These are phyloP conservation scores for Mimosa pudica DNA, from an alignment of 306 rosid genomes.

Conservation along the genomic window DNA sequence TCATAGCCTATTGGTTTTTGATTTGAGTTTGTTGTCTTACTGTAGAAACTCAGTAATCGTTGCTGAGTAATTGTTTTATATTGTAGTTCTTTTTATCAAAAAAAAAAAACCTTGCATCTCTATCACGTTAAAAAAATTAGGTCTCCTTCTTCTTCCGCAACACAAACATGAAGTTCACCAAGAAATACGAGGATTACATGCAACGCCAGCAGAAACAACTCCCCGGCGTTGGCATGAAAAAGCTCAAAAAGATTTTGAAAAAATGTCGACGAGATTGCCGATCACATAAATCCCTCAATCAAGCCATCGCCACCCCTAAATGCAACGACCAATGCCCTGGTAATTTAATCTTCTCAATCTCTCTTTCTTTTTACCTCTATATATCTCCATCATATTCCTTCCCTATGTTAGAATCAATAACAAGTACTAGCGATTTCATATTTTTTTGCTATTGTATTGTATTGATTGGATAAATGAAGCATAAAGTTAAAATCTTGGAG, in stretches of 20 bases:
- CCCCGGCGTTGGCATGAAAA: constrained; percentile 83
- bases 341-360: constrained; percentile 19
- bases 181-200: constrained; percentile 83
- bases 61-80: too few relatives aligned
- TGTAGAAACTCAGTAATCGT: too few relatives aligned
- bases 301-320: constrained; percentile 34
- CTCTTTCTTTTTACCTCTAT: background rate
- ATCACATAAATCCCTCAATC: constrained; percentile 41
- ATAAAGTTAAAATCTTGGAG: background rate
- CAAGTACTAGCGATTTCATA: background rate
- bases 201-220: constrained; percentile 68
- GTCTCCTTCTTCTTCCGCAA: background rate
- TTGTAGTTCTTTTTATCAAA: too few relatives aligned
- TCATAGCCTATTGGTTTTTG: too few relatives aligned
- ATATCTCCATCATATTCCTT: background rate
- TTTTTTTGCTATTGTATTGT: background rate
- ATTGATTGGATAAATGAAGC: background rate
- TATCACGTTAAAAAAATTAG: background rate
- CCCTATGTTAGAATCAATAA: background rate
- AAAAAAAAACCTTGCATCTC: background rate
- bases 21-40: too few relatives aligned
- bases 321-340: constrained; percentile 84
- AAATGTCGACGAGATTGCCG: constrained; percentile 57
- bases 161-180: constrained; percentile 81
- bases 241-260: constrained; percentile 85